Base-by-base conservation (phyloP, 495 filamentous ascomycete genomes). In the Hypoxylon cercidicola region DNA sequence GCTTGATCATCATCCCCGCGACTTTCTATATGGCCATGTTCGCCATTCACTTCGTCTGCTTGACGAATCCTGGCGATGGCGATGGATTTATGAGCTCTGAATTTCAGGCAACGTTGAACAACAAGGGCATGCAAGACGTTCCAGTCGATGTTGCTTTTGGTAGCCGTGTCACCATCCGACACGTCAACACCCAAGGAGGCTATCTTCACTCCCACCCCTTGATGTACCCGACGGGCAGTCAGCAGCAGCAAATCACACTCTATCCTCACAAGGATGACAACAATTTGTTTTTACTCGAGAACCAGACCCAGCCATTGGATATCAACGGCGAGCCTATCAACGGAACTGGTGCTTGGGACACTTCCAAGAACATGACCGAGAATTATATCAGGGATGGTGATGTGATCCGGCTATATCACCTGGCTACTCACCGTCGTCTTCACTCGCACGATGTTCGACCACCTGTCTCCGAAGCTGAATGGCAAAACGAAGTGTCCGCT, bases 11-110 rank as follows among this genome's bases (percentile, higher is more conserved):
- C 55, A 92, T 98, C 64, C 95, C 95, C 9, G 55, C 93, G 5
- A 86, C 84, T 20, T 97, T 98, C 79, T 99, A 99, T 79, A 87
- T 97, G 81, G 88, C 85, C 62, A 95, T 98, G 88, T 99, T 99
- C 71, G 93, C 84, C 12, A 93, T 99, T 66, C 95, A 99, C 79
- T 98, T 99, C 79, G 64, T 91, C 60, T 96, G 92, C 81, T 84
- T 99, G 23, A 85, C 87, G 25, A 98, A 99, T 74, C 96, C 95
- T 7, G 95, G 95, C 48, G 95, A 99, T 19, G 95, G 95, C 43
- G 95, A 99, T 75, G 95, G 95, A 52, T 99, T 99, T 83, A 99
- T 99, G 95, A 97, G 92, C 63, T 96, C 93, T 30, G 96, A 99
- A 75, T 99, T 99, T 81, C 96, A 98, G 76, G 91, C 96, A 19